Evolutionary conservation across 1,284 basidiomycete species (phyloP), one percentile per base, ranked within the genome.

Genomic region (Meripilus lineatus): DNA sequence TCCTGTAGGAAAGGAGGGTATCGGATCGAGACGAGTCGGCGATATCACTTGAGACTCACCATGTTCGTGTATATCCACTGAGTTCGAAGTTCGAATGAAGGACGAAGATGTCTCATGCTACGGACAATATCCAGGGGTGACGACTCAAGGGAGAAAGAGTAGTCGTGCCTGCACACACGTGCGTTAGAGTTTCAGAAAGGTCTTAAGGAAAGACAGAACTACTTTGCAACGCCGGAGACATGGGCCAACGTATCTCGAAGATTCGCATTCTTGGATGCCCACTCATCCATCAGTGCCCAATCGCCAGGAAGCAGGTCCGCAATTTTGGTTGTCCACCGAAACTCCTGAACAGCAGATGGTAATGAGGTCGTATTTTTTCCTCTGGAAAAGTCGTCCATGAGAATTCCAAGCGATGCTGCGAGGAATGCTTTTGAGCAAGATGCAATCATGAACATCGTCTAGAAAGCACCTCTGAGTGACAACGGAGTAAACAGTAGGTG

Each of bases 61-160:
- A 62, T 56, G 28, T 72, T 72, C 50, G 64, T 71, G 56, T 72
- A 74, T 3, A 59, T 61, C 53, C 58, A 71, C 18, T 52, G 54
- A 44, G 71, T 50, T 14, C 72, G 61, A 1, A 72, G 52, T 48
- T 70, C 71, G 30, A 59, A 65, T 1, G 63, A 58, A 0, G 68
- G 64, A 1, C 51, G 55, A 7, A 73, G 55, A 46, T 68, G 39
- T 14, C 51, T 55, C 50, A 73, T 47, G 6, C 62, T 58, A 17
- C 21, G 14, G 11, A 70, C 42, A 8, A 62, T 26, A 14, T 62
- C 62, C 3, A 35, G 34, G 0, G 59, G 46, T 0, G 57, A 59
- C 24, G 69, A 65, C 5, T 46, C 42, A 0, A 52, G 56, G 1
- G 51, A 51, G 40, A 66, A 67, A 0, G 67, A 55, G 13, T 47